phyloP scores from a whole-genome alignment of 2,329 filamentous ascomycete species.

The Calonectria ilicicola region DNA sequence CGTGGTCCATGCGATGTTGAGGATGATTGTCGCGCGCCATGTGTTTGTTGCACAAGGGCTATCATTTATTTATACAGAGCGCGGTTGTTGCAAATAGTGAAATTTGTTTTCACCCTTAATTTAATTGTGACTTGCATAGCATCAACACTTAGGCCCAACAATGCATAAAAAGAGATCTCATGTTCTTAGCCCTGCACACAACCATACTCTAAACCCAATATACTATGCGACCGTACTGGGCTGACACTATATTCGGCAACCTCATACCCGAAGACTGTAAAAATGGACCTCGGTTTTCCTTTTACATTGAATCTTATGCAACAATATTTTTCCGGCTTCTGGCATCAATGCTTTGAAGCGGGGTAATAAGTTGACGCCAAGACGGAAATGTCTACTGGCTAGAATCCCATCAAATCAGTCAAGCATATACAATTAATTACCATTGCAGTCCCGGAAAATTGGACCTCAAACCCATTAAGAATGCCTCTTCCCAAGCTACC shows the following conservation, averaged over 20 bases:
- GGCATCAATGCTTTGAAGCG: not conserved
- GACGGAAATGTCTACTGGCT: not conserved
- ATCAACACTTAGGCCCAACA: too few relatives aligned
- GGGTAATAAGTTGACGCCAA: not conserved
- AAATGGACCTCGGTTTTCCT: not conserved
- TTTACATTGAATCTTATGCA: not conserved
- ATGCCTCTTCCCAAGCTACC: constrained; percentile 38
- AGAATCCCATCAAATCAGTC: not conserved
- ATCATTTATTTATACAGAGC: too few relatives aligned
- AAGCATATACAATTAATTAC: not conserved
- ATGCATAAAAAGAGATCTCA: too few relatives aligned
- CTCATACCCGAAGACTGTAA: not conserved
- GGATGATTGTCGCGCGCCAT: too few relatives aligned
- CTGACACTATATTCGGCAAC: not conserved
- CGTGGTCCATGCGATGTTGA: too few relatives aligned
- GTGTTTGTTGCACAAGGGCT: too few relatives aligned
- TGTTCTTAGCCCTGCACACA: too few relatives aligned
- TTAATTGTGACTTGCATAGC: too few relatives aligned
- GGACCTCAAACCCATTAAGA: not conserved
- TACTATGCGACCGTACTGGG: too few relatives aligned
- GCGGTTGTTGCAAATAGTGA: too few relatives aligned
- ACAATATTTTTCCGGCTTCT: not conserved
- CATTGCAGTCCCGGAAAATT: not conserved
- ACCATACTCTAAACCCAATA: too few relatives aligned
- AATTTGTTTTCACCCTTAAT: too few relatives aligned